Evolutionary conservation across 1,139 yeast genomes (phyloP), one percentile per base, ranked within the genome.

Genomic region (Schizosaccharomyces versatilis): DNA sequence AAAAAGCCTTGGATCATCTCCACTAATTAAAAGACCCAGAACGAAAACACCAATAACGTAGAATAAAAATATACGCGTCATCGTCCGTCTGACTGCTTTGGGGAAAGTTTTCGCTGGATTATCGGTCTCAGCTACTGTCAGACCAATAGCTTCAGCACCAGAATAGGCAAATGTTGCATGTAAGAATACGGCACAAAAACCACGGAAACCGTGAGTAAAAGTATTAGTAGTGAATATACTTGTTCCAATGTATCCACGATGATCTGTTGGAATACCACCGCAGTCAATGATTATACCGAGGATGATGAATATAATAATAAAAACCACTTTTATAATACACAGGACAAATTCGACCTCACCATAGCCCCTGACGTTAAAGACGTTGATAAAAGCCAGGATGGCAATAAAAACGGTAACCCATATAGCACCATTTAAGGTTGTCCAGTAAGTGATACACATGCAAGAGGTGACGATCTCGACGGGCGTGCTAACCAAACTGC

Each of bases 111-210:
- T 73, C 65, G 81, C 73, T 55, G 94, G 94, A 66, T 82, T 79
- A 51, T 72, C 73, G 51, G 94, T 78, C 68, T 85, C 95, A 15
- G 93, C 85, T 41, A 94, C 86, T 19, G 94, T 86, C 60, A 85
- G 71, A 55, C 93, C 93, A 57, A 81, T 81, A 64, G 81, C 72
- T 68, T 84, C 94, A 55, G 82, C 77, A 62, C 93, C 93, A 55
- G 88, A 86, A 63, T 83, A 81, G 3, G 95, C 79, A 68, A 84
- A 86, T 5, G 95, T 93, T 38, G 94, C 93, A 39, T 81, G 77
- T 54, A 86, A 85, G 62, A 86, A 82, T 39, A 82, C 82, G n/a
- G 84, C 71, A 63, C 85, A 77, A 38, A 84, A 78, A 61, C 95
- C 95, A 65, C 84, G 84, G 72, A 76, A 84, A 57, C 71, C 85